Base-by-base conservation (phyloP, 179 eudicot species). In the Corrigiola litoralis region DNA sequence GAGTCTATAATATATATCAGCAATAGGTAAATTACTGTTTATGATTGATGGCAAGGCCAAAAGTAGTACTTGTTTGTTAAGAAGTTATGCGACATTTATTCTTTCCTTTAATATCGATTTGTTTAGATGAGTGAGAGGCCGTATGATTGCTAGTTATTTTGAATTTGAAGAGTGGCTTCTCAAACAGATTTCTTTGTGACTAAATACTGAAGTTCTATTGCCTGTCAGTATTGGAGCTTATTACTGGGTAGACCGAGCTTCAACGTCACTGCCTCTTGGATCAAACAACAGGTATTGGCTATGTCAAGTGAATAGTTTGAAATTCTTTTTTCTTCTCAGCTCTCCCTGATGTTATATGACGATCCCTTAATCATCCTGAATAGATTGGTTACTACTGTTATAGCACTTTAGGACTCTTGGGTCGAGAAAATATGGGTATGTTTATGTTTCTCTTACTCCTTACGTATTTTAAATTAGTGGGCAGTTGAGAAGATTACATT, bases 161-260 rank as follows among this genome's bases (percentile, higher is more conserved):
- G 59, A 46, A 32, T 3, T 61, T 54, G 23, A 33, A 67, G 61
- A 8, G 67, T 51, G 21, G 34, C 47, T 17, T 33, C 10, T 32
- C 27, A n/a, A 27, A 53, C 40, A 28, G 24, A 20, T 44, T 45
- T 70, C 48, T 68, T 38, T 50, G 27, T 68, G 49, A 51, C 17
- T 63, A 5, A 46, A 29, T 53, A 14, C 45, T 16, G 16, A 58
- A 63, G 1, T 75, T 31, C 11, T 61, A 42, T 67, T 51, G 56
- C 36, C 23, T 69, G 28, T 27, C 83, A 92, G 95, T 61, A 87
- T 92, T 56, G 96, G 95, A 62, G 98, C 96, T 70, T 89, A 79
- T 77, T 85, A 92, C 54, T 87, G 95, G 91, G 82, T 80, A 63
- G 96, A 92, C 62, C 98, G 96, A 62, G 86, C 92, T 75, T 71